Conservation (phyloP, 441 rosid species). For the Dalechampia spathulata region DNA sequence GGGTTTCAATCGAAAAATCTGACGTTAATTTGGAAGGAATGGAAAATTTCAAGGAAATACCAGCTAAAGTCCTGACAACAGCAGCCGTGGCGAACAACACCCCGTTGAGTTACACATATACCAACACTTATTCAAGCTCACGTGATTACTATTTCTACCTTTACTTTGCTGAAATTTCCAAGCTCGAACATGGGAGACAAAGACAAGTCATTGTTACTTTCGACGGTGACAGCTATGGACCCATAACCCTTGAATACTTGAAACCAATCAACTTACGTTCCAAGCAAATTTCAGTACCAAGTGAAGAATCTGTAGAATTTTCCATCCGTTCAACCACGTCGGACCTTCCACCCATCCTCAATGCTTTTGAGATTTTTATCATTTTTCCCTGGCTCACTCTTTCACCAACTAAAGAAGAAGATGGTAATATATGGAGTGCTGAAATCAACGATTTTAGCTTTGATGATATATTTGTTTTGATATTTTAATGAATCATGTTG, state of each 20-base stretch:
- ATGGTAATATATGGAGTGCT: slow-evolving; percentile 13
- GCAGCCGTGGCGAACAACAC: neutral
- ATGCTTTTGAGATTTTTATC: slow-evolving; percentile 9
- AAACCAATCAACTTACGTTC: neutral
- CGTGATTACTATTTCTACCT: slow-evolving; percentile 1
- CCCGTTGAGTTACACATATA: neutral
- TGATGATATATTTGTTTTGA: too few relatives aligned
- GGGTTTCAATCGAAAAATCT: neutral
- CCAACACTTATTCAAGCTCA: neutral
- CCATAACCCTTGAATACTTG: slow-evolving; percentile 10
- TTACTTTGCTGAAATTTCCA: slow-evolving; percentile 17
- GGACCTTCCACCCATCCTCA: too few relatives aligned
- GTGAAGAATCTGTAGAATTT: neutral
- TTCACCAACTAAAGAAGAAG: slow-evolving; percentile 12
- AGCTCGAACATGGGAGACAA: neutral
- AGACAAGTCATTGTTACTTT: slow-evolving; percentile 8
- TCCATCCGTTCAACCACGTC: slow-evolving; percentile 1
- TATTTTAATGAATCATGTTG: too few relatives aligned
- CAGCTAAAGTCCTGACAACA: neutral
- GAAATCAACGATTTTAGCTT: too few relatives aligned
- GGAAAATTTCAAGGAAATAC: neutral
- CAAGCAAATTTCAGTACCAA: neutral
- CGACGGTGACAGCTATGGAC: neutral
- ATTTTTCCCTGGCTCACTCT: neutral
- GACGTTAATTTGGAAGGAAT: neutral